These are phyloP conservation scores for Diutina catenulata DNA, from an alignment of 1,139 yeast species.

Conservation along the genomic window DNA sequence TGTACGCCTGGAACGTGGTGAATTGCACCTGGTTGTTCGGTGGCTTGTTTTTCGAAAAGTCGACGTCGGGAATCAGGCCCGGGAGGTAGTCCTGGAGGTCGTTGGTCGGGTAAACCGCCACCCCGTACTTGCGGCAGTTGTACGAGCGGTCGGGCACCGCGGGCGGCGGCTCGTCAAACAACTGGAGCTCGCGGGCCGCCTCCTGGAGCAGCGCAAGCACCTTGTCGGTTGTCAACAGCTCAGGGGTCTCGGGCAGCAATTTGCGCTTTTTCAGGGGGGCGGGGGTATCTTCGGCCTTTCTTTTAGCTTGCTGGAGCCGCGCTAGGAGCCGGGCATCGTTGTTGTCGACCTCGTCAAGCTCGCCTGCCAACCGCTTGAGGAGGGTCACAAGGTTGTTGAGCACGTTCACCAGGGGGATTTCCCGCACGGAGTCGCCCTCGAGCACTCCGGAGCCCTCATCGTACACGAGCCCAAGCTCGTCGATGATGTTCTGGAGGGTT, in stretches of 20 bases:
- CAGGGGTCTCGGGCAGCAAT: no score
- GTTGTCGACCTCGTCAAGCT: conserved; percentile 34
- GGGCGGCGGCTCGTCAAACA: not conserved
- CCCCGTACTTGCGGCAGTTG: conserved; percentile 51
- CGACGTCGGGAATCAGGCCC: conserved; percentile 79
- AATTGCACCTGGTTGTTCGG: conserved; percentile 91
- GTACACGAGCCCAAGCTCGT: conserved; percentile 40
- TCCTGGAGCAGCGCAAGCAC: not conserved
- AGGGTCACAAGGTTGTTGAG: conserved; percentile 35
- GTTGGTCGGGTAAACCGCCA: conserved; percentile 74
- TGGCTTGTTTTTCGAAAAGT: conserved; percentile 67
- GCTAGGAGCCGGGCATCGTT: conserved; percentile 29
- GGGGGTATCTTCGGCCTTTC: no score
- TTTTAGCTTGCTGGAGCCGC: no score
- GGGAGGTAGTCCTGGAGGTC: conserved; percentile 73
- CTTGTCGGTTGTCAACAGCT: not conserved
- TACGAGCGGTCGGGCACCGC: not conserved
- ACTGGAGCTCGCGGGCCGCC: conserved; percentile 1
- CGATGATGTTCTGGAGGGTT: conserved; percentile 40
- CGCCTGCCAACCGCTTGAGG: conserved; percentile 35
- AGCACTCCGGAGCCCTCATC: conserved; percentile 49
- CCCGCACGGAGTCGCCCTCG: conserved; percentile 43
- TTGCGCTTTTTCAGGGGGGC: no score
- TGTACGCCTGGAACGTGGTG: conserved; percentile 72
- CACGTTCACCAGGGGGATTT: conserved; percentile 33